phyloP scores from a whole-genome alignment of 352 stramenopile genomes.

The Phytophthora megakarya region DNA sequence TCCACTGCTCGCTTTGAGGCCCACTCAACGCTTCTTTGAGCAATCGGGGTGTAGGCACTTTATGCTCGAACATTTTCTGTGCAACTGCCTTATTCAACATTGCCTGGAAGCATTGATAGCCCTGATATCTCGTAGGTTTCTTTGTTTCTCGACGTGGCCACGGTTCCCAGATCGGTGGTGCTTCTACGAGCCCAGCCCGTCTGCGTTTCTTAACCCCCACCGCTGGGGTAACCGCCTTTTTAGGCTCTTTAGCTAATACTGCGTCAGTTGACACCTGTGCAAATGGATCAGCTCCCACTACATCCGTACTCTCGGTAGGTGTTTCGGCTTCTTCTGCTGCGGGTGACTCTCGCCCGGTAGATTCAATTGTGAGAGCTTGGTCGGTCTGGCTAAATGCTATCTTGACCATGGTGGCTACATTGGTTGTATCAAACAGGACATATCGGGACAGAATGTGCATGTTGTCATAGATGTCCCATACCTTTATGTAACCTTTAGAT shows the following conservation, averaged over 20 bases:
- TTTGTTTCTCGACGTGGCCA: conserved; percentile 8
- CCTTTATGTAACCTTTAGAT: background rate
- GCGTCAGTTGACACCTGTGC: no score
- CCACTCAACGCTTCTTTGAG: background rate
- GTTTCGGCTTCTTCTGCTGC: background rate
- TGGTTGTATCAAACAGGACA: background rate
- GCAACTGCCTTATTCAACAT: conserved; percentile 10
- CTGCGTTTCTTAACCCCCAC: background rate
- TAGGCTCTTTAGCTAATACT: background rate
- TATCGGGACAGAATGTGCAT: background rate
- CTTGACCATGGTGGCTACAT: background rate
- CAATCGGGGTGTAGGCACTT: background rate
- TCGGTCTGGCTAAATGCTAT: background rate
- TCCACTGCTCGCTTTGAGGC: background rate
- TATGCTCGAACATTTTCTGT: background rate
- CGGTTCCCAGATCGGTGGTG: background rate
- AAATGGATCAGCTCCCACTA: background rate
- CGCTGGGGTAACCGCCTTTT: background rate
- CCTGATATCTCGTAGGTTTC: conserved; percentile 11
- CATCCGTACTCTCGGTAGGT: background rate
- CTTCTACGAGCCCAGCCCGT: background rate
- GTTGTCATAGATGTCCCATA: background rate
- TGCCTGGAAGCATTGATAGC: conserved; percentile 17
- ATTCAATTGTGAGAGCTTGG: background rate
- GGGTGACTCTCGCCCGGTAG: conserved; percentile 1